phyloP scores from a whole-genome alignment of 2,329 filamentous ascomycete genomes.

The Catunica adiposa region DNA sequence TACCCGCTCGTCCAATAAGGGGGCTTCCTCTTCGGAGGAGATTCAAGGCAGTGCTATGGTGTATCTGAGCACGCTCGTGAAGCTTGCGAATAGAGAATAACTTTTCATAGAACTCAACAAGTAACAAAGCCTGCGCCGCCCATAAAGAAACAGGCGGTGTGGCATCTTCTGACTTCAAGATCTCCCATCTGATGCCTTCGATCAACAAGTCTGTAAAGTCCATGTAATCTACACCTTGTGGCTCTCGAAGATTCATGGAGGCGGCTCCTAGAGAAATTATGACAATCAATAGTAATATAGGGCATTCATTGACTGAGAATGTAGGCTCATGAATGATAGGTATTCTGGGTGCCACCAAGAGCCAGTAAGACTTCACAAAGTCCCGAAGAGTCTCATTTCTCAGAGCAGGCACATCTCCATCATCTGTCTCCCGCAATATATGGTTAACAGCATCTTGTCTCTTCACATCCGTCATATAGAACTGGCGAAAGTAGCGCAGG shows the following conservation, averaged over 20 bases:
- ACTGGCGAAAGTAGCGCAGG: slow-evolving; percentile 1
- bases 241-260: slow-evolving; percentile 51
- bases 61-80: slow-evolving; percentile 79
- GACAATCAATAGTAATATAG: slow-evolving; percentile 58
- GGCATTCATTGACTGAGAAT: slow-evolving; percentile 65
- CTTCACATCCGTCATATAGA: not conserved
- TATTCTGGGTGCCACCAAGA: slow-evolving; percentile 66
- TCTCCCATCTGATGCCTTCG: slow-evolving; percentile 60
- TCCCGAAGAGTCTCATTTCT: slow-evolving; percentile 70
- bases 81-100: slow-evolving; percentile 69
- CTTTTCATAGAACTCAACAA: slow-evolving; percentile 84
- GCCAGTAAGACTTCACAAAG: slow-evolving; percentile 78
- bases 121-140: slow-evolving; percentile 70
- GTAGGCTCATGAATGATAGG: slow-evolving; percentile 81
- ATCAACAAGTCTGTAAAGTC: slow-evolving; percentile 44
- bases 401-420: slow-evolving; percentile 33
- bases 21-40: slow-evolving; percentile 75
- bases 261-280: slow-evolving; percentile 76
- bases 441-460: slow-evolving; percentile 17
- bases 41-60: slow-evolving; percentile 72
- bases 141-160: slow-evolving; percentile 70
- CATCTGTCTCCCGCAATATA: slow-evolving; percentile 24
- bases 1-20: slow-evolving; percentile 52
- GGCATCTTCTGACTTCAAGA: slow-evolving; percentile 68
- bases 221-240: slow-evolving; percentile 35